Evolutionary conservation across 495 filamentous ascomycete genomes (phyloP), one percentile per base, ranked within the genome.

Genomic region (Penicillium lagena): DNA sequence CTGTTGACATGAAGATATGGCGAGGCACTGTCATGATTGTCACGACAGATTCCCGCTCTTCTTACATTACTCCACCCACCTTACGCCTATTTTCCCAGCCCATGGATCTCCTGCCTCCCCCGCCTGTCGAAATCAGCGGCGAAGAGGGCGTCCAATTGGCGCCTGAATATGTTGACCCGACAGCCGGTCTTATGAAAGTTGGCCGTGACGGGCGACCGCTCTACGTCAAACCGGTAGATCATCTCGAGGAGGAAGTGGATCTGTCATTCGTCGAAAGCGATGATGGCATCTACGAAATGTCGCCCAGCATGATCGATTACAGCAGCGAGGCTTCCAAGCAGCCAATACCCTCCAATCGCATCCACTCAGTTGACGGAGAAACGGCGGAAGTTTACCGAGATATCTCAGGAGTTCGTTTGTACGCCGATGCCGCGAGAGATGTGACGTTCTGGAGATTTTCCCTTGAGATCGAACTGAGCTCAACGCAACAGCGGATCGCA

Each of bases 361-460:
- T 72, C 17, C 61, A 70, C 40, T 46, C 64, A 7, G 12, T 57
- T 7, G 86, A 90, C 52, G 88, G 88, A 1, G 89, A 95, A 63
- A 83, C 79, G 39, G 63, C 76, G 7, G 81, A 79, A n/a, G 80
- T 83, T 57, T 87, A 83, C 48, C 83, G 80, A 49, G 89, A 95
- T 49, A 75, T 96, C 9, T 68, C 80, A 37, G 93, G 85, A n/a
- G 75, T 85, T 51, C 80, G 89, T 28, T 72, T 98, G 7, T 89
- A 96, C 55, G 78, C 81, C 7, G 91, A 96, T 58, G 70, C 81
- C 7, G 90, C 94, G 58, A 76, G 83, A 42, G 91, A 91, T 39
- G 81, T 86, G 41, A 98, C 94, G 2, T 98, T 97, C 70, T 97
- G 93, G 93, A 75, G 87, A 48, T 98, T 97, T 73, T 93, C 85